Percentiles rank a stretch among this genome's conserved stretches.
Conservation (phyloP, 768 basidiomycete species). For the Mycena venus region DNA sequence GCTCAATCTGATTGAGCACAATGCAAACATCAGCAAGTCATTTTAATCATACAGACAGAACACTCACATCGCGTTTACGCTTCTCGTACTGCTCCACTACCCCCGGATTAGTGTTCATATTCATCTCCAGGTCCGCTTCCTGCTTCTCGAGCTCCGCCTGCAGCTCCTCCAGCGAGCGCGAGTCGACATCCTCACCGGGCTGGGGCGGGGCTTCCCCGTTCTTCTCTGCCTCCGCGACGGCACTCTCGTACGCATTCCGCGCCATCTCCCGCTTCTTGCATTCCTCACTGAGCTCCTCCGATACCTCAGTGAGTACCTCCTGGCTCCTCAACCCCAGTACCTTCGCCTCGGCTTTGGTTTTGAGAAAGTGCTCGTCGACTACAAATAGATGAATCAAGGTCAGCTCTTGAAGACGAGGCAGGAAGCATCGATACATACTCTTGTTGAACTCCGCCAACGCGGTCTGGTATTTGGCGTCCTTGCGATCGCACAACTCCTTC, state of each 20-base stretch:
- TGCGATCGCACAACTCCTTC: constrained; percentile 66
- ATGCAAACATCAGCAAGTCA: constrained; percentile 4
- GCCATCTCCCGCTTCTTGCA: constrained; percentile 67
- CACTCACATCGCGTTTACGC: constrained; percentile 77
- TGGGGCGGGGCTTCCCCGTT: constrained; percentile 47
- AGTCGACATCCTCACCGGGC: constrained; percentile 56
- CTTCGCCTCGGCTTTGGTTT: constrained; percentile 60
- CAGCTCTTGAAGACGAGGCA: not conserved
- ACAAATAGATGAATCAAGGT: constrained; percentile 41
- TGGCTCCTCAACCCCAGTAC: constrained; percentile 51
- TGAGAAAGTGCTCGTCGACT: constrained; percentile 66
- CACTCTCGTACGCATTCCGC: constrained; percentile 52
- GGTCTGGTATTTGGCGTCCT: constrained; percentile 69
- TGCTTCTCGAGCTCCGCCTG: constrained; percentile 74
- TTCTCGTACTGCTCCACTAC: constrained; percentile 87
- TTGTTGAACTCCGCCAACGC: constrained; percentile 65
- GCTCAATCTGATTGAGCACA: constrained; percentile 83
- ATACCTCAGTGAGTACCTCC: constrained; percentile 51
- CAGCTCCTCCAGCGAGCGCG: constrained; percentile 69
- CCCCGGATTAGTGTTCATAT: constrained; percentile 78
- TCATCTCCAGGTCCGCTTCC: constrained; percentile 78
- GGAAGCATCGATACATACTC: constrained; percentile 58
- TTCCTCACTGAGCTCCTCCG: constrained; percentile 63
- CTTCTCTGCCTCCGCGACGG: constrained; percentile 48
- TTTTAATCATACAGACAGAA: constrained; percentile 12